Percentiles rank a stretch among this genome's conserved stretches.
phyloP scores from a whole-genome alignment of 2,329 filamentous ascomycete species.

The Fusarium hainanense region DNA sequence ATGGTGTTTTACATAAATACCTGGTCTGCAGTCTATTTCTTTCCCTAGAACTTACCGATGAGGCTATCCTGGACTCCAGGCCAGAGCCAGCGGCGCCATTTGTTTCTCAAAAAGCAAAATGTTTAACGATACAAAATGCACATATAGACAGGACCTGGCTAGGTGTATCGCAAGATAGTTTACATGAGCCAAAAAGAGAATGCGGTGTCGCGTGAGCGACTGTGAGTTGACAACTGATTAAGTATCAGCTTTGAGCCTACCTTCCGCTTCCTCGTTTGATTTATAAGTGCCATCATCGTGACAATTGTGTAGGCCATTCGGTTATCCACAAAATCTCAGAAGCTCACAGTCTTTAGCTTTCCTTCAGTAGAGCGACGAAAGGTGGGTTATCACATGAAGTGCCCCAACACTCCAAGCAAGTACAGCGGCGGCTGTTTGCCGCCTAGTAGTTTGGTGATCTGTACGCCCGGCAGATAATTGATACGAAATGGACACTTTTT shows the following conservation, averaged over 20 bases:
- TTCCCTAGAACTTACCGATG: conserved; percentile 19
- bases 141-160: conserved; percentile 37
- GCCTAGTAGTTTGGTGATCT: neutral
- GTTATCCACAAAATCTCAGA: neutral
- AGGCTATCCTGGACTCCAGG: conserved; percentile 28
- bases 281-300: conserved; percentile 14
- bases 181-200: conserved; percentile 34
- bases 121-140: conserved; percentile 23
- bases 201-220: conserved; percentile 26
- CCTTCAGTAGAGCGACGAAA: neutral
- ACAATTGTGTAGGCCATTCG: neutral
- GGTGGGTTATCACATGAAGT: neutral
- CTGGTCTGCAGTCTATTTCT: conserved; percentile 26
- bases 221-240: conserved; percentile 30
- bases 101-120: conserved; percentile 14
- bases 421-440: neutral
- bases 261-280: conserved; percentile 32
- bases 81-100: conserved; percentile 16
- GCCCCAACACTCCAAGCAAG: neutral
- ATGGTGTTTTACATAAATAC: conserved; percentile 22
- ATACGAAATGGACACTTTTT: too few species aligned
- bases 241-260: conserved; percentile 34
- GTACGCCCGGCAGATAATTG: neutral
- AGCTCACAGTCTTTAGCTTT: neutral
- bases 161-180: conserved; percentile 33